These are phyloP conservation scores for Mangifera indica DNA, from an alignment of 345 rosid species.

Conservation along the genomic window DNA sequence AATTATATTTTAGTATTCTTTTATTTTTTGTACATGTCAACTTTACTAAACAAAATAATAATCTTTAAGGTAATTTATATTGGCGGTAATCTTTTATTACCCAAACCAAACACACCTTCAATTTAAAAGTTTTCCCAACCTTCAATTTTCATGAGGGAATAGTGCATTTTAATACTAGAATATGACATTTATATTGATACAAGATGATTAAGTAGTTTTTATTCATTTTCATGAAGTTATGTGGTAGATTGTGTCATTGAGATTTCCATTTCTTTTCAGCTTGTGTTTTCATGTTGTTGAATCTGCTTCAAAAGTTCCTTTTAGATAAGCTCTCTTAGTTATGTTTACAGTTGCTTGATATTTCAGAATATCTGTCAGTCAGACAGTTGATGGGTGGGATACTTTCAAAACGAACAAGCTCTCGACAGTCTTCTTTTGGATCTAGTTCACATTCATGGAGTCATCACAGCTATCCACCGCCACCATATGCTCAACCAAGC, in stretches of 20 bases:
- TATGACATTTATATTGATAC: not conserved
- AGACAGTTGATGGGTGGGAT: constrained; percentile 55
- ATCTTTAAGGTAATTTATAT: too few species aligned
- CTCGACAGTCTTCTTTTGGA: constrained; percentile 25
- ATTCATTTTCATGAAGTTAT: not conserved
- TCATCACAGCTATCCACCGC: constrained; percentile 36
- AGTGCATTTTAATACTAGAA: not conserved
- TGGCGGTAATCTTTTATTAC: too few species aligned
- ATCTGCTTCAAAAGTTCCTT: not conserved
- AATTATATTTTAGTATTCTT: too few species aligned
- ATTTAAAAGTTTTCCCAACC: not conserved
- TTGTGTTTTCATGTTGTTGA: not conserved
- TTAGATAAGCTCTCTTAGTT: not conserved
- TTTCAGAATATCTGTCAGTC: constrained; percentile 22
- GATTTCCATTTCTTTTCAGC: not conserved
- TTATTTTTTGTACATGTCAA: too few species aligned
- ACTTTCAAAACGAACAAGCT: constrained; percentile 39
- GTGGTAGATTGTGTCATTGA: not conserved
- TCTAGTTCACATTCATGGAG: constrained; percentile 46
- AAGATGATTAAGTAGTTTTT: not conserved
- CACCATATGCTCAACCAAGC: constrained; percentile 41
- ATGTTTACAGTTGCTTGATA: constrained; percentile 18
- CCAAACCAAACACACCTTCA: too few species aligned
- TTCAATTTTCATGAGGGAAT: not conserved
- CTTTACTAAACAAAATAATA: too few species aligned